Conservation (phyloP, 2,329 filamentous ascomycete species). For the Aspergillus candidus region DNA sequence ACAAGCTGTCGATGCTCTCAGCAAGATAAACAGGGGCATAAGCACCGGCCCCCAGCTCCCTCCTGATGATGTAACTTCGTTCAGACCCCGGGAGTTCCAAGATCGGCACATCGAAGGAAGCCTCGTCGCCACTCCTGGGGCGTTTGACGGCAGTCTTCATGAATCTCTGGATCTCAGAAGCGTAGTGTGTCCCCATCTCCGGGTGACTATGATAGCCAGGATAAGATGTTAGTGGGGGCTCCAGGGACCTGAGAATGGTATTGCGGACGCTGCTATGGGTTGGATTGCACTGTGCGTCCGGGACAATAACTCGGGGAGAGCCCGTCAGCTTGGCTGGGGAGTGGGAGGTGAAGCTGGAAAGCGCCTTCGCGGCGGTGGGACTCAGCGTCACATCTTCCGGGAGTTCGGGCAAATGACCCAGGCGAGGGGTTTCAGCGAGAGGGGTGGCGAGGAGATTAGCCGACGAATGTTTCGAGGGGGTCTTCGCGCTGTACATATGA, state of each 20-base stretch:
- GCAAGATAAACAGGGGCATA: slow-evolving; percentile 94
- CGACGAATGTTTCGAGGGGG: slow-evolving; percentile 58
- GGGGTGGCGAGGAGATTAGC: slow-evolving; percentile 61
- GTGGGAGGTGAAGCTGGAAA: slow-evolving; percentile 17
- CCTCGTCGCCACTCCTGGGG: slow-evolving; percentile 50
- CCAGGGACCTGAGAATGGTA: slow-evolving; percentile 66
- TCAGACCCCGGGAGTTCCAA: slow-evolving; percentile 62
- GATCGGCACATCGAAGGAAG: slow-evolving; percentile 54
- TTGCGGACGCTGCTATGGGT: slow-evolving; percentile 69
- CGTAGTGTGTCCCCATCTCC: slow-evolving; percentile 57
- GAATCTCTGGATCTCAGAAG: slow-evolving; percentile 73
- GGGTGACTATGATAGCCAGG: slow-evolving; percentile 73
- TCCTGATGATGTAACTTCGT: slow-evolving; percentile 68
- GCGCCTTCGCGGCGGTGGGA: slow-evolving; percentile 33
- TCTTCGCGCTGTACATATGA: slow-evolving; percentile 63
- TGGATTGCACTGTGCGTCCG: slow-evolving; percentile 81
- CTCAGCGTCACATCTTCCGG: slow-evolving; percentile 33
- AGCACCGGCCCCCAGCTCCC: slow-evolving; percentile 84
- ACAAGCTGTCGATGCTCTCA: slow-evolving; percentile 58
- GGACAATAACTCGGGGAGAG: slow-evolving; percentile 61
- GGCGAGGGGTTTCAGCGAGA: slow-evolving; percentile 55
- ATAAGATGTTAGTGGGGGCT: slow-evolving; percentile 68
- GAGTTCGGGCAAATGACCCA: slow-evolving; percentile 35
- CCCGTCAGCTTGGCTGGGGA: slow-evolving; percentile 14
- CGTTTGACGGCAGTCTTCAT: slow-evolving; percentile 59